Conservation (phyloP, 2,329 filamentous ascomycete genomes). For the Pestalotiopsis sp. region DNA sequence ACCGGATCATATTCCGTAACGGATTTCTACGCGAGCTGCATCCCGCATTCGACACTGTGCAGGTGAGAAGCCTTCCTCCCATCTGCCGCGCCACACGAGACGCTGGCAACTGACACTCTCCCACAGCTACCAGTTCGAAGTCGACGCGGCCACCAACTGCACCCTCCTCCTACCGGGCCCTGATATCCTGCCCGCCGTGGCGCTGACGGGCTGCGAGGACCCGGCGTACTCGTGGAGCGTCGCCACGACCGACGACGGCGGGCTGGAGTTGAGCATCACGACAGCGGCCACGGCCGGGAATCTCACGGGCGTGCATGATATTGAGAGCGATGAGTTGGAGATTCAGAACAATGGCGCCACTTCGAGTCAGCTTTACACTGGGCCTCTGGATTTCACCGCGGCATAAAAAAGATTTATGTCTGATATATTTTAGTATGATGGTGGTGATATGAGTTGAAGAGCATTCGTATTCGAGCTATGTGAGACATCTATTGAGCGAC, state of each 20-base stretch:
- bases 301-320: slow-evolving; percentile 20
- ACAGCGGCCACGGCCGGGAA: slow-evolving; percentile 17
- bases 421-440: no score
- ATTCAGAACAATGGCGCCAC: slow-evolving; percentile 18
- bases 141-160: slow-evolving; percentile 19
- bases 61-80: slow-evolving; percentile 12
- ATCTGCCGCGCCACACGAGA: neutral
- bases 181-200: slow-evolving; percentile 20
- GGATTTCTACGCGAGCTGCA: slow-evolving; percentile 23
- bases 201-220: slow-evolving; percentile 19
- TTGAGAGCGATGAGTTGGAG: slow-evolving; percentile 19
- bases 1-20: slow-evolving; percentile 18
- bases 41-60: slow-evolving; percentile 23
- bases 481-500: no score
- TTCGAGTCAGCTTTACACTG: slow-evolving; percentile 18
- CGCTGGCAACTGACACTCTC: neutral
- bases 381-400: slow-evolving; percentile 15
- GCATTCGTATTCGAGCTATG: no score
- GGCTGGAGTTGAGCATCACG: slow-evolving; percentile 20
- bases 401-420: neutral
- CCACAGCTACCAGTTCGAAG: slow-evolving; percentile 21
- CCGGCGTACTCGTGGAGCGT: slow-evolving; percentile 18
- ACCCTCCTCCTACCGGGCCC: slow-evolving; percentile 21
- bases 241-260: slow-evolving; percentile 10
- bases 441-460: no score